Evolutionary conservation across 768 basidiomycete genomes (phyloP).

Genomic region (Suillus plorans): DNA sequence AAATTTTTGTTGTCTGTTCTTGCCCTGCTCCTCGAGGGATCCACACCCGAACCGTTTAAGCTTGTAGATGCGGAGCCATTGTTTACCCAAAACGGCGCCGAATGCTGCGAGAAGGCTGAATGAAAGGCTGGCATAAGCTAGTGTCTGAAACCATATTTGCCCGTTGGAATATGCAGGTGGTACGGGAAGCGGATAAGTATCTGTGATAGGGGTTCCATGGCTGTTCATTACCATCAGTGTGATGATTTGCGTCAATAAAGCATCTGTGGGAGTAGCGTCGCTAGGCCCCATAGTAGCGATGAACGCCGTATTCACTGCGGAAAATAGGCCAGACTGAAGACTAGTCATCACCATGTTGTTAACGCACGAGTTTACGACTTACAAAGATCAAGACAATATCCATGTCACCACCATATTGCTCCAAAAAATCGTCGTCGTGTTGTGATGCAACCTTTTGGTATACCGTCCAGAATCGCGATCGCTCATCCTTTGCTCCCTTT

Average conservation of each 20-base stretch:
- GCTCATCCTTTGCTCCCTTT: neutral
- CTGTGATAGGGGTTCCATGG: neutral
- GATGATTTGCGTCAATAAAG: neutral
- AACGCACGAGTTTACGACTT: neutral
- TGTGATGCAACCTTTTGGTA: slow-evolving; percentile 6
- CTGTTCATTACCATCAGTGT: slow-evolving; percentile 9
- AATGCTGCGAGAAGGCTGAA: slow-evolving; percentile 15
- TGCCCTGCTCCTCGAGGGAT: slow-evolving; percentile 10
- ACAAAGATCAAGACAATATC: slow-evolving; percentile 8
- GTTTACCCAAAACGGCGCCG: slow-evolving; percentile 16
- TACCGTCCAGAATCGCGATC: slow-evolving; percentile 3
- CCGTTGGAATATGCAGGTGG: neutral
- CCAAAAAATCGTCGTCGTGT: slow-evolving; percentile 2
- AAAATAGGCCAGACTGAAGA: slow-evolving; percentile 16
- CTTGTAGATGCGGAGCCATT: slow-evolving; percentile 12
- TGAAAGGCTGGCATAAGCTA: slow-evolving; percentile 15
- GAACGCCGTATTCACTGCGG: slow-evolving; percentile 15
- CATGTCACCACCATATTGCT: slow-evolving; percentile 4
- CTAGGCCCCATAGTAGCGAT: slow-evolving; percentile 5
- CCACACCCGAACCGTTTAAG: slow-evolving; percentile 5
- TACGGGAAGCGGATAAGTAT: neutral
- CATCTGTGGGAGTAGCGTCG: slow-evolving; percentile 5
- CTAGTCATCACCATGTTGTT: neutral
- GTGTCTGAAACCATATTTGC: slow-evolving; percentile 12
- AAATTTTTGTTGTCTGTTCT: slow-evolving; percentile 10